Conservation (phyloP, 23 red algal genomes). For the Chondrus crispus region DNA sequence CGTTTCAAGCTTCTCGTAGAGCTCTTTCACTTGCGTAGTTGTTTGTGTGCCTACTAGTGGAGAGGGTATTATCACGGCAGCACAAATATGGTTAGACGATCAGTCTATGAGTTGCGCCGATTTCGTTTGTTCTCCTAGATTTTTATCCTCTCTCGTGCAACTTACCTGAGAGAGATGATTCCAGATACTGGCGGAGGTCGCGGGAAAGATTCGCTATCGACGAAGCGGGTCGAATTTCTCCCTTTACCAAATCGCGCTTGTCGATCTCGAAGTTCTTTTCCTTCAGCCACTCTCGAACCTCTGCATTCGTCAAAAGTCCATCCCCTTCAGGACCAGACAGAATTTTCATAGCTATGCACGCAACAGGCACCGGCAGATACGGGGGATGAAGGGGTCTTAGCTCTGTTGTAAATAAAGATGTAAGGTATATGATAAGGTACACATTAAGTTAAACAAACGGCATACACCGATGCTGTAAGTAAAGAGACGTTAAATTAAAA, state of each 20-base stretch:
- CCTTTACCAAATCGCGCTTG: not conserved
- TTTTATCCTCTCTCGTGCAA: too few relatives aligned
- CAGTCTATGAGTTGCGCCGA: not conserved
- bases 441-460: too few relatives aligned
- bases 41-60: not conserved
- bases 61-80: not conserved
- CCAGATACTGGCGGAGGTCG: conserved; percentile 34
- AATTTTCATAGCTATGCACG: conserved; percentile 49
- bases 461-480: too few relatives aligned
- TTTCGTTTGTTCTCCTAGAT: not conserved
- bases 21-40: not conserved
- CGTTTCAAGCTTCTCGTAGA: conserved; percentile 23
- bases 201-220: conserved; percentile 7
- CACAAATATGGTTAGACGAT: not conserved
- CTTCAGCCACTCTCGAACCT: conserved; percentile 47
- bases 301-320: conserved; percentile 34
- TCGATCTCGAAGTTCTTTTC: conserved; percentile 52
- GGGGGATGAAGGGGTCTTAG: too few relatives aligned
- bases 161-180: conserved; percentile 40
- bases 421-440: too few relatives aligned
- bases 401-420: too few relatives aligned
- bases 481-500: too few relatives aligned
- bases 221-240: not conserved
- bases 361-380: too few relatives aligned
- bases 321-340: conserved; percentile 31